These are phyloP conservation scores for Umbilicaria muhlenbergii DNA, from an alignment of 495 filamentous ascomycete species.

Conservation along the genomic window DNA sequence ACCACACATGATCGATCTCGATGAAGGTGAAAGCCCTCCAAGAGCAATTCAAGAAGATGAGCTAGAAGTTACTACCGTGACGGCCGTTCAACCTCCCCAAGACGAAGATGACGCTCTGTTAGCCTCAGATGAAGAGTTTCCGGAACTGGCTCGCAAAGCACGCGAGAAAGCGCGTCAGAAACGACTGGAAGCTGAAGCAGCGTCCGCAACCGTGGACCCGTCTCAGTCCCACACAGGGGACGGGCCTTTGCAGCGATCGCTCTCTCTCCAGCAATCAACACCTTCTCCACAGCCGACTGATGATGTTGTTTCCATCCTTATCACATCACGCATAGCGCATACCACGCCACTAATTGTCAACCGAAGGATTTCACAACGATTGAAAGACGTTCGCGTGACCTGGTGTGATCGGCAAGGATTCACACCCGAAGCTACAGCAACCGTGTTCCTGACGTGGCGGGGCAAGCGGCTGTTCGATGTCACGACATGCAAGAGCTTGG, in stretches of 20 bases:
- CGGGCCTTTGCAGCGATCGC: constrained; percentile 8
- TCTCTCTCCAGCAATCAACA: constrained; percentile 2
- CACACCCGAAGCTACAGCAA: constrained; percentile 23
- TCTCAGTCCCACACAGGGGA: constrained; percentile 6
- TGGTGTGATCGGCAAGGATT: constrained; percentile 54
- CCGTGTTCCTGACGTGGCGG: constrained; percentile 67
- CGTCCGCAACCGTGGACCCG: neutral
- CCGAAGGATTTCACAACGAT: constrained; percentile 45
- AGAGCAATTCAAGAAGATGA: neutral
- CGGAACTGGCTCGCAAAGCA: constrained; percentile 21
- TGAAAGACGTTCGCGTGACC: constrained; percentile 46
- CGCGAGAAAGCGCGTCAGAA: constrained; percentile 16
- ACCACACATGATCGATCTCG: constrained; percentile 14
- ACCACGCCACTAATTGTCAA: constrained; percentile 49
- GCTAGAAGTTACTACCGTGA: neutral
- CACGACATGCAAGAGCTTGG: constrained; percentile 55
- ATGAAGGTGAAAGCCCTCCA: constrained; percentile 12
- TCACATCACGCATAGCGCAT: constrained; percentile 46
- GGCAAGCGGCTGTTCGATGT: constrained; percentile 54
- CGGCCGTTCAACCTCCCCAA: neutral
- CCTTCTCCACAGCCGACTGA: constrained; percentile 5
- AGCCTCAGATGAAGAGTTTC: constrained; percentile 30
- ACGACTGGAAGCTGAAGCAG: constrained; percentile 10
- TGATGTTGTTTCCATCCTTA: constrained; percentile 51
- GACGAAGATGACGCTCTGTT: constrained; percentile 15